phyloP scores from a whole-genome alignment of 2,329 filamentous ascomycete genomes.

The Hypoxylon sp. region DNA sequence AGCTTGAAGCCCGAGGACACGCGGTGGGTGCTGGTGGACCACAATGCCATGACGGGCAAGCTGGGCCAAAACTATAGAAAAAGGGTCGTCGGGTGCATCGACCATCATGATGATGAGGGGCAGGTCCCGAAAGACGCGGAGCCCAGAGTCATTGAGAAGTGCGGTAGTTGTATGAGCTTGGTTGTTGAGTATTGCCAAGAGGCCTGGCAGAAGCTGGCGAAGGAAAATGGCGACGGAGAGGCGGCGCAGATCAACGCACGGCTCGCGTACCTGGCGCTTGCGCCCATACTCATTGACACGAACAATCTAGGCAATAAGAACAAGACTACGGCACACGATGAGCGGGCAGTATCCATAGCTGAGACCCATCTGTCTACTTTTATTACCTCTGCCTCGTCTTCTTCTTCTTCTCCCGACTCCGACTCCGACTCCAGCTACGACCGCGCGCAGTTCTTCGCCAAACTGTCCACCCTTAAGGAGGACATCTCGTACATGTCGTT shows the following conservation, averaged over 20 bases:
- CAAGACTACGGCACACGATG: slow-evolving; percentile 77
- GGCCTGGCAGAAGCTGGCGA: slow-evolving; percentile 69
- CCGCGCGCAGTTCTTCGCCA: slow-evolving; percentile 69
- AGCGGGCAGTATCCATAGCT: slow-evolving; percentile 70
- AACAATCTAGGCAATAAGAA: slow-evolving; percentile 70
- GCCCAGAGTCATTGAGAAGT: slow-evolving; percentile 74
- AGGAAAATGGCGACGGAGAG: slow-evolving; percentile 56
- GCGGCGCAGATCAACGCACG: slow-evolving; percentile 63
- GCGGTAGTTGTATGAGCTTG: slow-evolving; percentile 81
- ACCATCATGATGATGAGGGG: slow-evolving; percentile 84
- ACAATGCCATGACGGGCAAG: slow-evolving; percentile 78
- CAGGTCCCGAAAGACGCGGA: slow-evolving; percentile 62
- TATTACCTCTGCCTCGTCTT: background rate
- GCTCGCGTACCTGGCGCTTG: slow-evolving; percentile 77
- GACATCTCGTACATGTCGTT: slow-evolving; percentile 74
- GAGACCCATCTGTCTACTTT: slow-evolving; percentile 60
- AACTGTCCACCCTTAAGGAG: slow-evolving; percentile 75
- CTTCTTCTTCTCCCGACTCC: background rate
- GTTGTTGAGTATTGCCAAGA: slow-evolving; percentile 72
- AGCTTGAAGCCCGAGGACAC: slow-evolving; percentile 69
- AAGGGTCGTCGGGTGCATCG: slow-evolving; percentile 76
- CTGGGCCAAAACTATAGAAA: slow-evolving; percentile 68
- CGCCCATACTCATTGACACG: slow-evolving; percentile 81
- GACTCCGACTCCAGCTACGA: slow-evolving; percentile 61
- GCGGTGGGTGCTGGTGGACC: slow-evolving; percentile 82